Percentiles rank a stretch among this genome's conserved stretches.
Conservation (phyloP, 345 rosid species). For the sweet orange (Citrus sinensis) region DVS_A1.0 CM039161.1:21144501-21145000, state of each 20-base stretch:
- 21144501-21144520: constrained; percentile 96
- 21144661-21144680: constrained; percentile 95
- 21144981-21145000: neutral
- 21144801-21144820: constrained; percentile 80
- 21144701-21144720: constrained; percentile 92
- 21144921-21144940: neutral
- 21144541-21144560: constrained; percentile 51
- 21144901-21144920: neutral
- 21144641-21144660: constrained; percentile 82
- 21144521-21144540: constrained; percentile 91
- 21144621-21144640: constrained; percentile 13
- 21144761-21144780: constrained; percentile 81
- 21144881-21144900: neutral
- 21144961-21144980: neutral
- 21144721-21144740: constrained; percentile 95
- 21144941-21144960: neutral
- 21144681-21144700: constrained; percentile 90
- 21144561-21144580: neutral
- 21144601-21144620: constrained; percentile 7
- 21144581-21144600: neutral
- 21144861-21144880: neutral
- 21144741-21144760: constrained; percentile 84
- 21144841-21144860: neutral
- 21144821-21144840: neutral
- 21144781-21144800: constrained; percentile 97